A percentile compares a stretch with the other conserved stretches of the same genome.
Conservation (phyloP, 495 filamentous ascomycete genomes). For the Rostrohypoxylon terebratum region DNA sequence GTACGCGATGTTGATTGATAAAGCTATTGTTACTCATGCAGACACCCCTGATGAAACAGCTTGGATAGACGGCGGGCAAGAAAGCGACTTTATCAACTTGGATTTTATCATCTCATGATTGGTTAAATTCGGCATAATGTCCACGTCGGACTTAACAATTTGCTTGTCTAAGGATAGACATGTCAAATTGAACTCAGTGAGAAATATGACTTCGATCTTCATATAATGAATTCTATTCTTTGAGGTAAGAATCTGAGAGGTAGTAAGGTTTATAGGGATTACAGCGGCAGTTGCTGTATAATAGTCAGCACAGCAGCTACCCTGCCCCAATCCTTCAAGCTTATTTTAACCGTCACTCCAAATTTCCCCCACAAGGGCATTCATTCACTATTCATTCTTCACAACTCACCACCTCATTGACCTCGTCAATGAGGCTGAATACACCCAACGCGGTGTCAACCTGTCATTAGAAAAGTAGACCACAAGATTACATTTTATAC, state of each 20-base stretch:
- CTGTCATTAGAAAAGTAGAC: background rate
- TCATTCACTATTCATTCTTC: background rate
- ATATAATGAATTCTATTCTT: background rate
- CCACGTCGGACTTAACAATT: too few relatives aligned
- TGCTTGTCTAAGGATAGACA: too few relatives aligned
- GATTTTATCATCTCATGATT: too few relatives aligned
- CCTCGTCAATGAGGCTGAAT: background rate
- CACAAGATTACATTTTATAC: background rate
- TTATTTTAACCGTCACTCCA: constrained; percentile 31
- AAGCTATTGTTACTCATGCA: too few relatives aligned
- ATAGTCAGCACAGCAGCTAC: background rate
- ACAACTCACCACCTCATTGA: background rate
- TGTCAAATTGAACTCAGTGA: background rate
- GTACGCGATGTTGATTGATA: too few relatives aligned
- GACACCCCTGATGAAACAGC: too few relatives aligned
- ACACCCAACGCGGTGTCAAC: background rate
- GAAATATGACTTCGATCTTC: background rate
- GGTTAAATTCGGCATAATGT: too few relatives aligned
- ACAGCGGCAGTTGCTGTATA: background rate
- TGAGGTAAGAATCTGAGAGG: background rate
- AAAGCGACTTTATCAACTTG: too few relatives aligned
- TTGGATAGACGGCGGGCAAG: too few relatives aligned
- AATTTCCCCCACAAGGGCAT: background rate
- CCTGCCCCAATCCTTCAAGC: constrained; percentile 1
- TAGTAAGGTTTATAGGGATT: background rate